A percentile compares a stretch with the other conserved stretches of the same genome.
Evolutionary conservation across 768 basidiomycete species (phyloP).

Genomic region (Epithele typhae): DNA sequence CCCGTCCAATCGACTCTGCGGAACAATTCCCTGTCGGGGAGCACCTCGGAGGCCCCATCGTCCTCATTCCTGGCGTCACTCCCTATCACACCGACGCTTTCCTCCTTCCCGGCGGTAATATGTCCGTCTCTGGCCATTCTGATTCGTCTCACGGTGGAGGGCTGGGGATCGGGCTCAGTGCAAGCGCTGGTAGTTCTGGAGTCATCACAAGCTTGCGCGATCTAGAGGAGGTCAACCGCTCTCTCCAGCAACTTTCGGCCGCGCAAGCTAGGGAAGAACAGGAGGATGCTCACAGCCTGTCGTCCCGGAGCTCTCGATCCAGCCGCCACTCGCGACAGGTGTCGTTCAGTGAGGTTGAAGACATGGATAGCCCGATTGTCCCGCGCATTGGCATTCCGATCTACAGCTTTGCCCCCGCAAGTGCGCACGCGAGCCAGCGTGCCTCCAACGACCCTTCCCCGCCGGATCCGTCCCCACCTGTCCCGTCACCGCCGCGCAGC

Average conservation of each 20-base stretch:
- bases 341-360: background rate
- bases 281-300: background rate
- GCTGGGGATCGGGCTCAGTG: background rate
- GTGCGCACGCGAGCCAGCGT: background rate
- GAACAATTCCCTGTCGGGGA: constrained; percentile 8
- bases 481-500: constrained; percentile 1
- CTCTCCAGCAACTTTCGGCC: constrained; percentile 5
- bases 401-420: constrained; percentile 13
- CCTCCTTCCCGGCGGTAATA: background rate
- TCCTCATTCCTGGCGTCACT: constrained; percentile 3
- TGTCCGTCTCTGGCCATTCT: constrained; percentile 2
- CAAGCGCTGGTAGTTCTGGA: constrained; percentile 8
- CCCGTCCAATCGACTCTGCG: background rate
- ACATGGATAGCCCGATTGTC: constrained; percentile 1
- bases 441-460: background rate
- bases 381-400: constrained; percentile 14
- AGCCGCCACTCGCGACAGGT: constrained; percentile 10
- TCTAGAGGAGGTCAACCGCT: constrained; percentile 11
- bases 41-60: constrained; percentile 6
- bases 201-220: constrained; percentile 14
- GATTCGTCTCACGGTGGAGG: background rate
- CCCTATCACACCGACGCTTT: constrained; percentile 1
- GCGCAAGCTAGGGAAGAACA: background rate
- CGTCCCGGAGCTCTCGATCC: constrained; percentile 4
- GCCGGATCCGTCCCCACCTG: background rate